Conservation (phyloP, 805 yeast species). For the Peterozyma toletana region DNA sequence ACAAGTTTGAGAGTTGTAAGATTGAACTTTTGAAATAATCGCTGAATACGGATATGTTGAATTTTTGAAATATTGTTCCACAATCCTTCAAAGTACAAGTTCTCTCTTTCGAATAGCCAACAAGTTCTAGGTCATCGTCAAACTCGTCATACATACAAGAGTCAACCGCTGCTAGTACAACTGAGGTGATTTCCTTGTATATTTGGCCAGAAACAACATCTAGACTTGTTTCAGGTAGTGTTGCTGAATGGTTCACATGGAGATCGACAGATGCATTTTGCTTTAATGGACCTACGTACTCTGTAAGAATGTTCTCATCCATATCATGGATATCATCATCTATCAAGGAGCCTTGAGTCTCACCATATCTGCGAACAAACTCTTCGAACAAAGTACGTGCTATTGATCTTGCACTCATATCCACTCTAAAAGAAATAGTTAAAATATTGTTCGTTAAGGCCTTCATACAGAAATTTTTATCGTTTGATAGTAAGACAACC, state of each 20-base stretch:
- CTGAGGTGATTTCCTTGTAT: constrained; percentile 30
- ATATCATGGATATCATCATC: too few relatives aligned
- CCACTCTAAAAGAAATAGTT: constrained; percentile 49
- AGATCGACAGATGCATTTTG: constrained; percentile 3
- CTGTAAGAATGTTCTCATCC: too few relatives aligned
- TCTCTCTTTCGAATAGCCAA: constrained; percentile 36
- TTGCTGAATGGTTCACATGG: too few relatives aligned
- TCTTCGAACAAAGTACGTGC: constrained; percentile 19
- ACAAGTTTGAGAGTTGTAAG: neutral
- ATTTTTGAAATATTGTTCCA: constrained; percentile 32
- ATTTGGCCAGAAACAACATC: constrained; percentile 19
- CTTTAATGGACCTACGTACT: neutral
- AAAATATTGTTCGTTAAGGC: constrained; percentile 61
- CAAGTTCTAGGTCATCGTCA: constrained; percentile 46
- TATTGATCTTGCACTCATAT: constrained; percentile 37
- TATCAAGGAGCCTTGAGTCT: neutral
- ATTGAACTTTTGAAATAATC: constrained; percentile 29
- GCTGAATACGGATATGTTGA: constrained; percentile 52
- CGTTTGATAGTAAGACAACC: constrained; percentile 71
- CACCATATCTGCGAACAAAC: neutral
- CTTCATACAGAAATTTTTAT: constrained; percentile 73
- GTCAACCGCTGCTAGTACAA: constrained; percentile 40
- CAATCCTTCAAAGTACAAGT: constrained; percentile 34
- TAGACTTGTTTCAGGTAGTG: constrained; percentile 1
- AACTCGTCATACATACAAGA: constrained; percentile 44